phyloP scores from a whole-genome alignment of 371 early-diverging fungal genomes.

The Syncephalis plumigaleata region DNA sequence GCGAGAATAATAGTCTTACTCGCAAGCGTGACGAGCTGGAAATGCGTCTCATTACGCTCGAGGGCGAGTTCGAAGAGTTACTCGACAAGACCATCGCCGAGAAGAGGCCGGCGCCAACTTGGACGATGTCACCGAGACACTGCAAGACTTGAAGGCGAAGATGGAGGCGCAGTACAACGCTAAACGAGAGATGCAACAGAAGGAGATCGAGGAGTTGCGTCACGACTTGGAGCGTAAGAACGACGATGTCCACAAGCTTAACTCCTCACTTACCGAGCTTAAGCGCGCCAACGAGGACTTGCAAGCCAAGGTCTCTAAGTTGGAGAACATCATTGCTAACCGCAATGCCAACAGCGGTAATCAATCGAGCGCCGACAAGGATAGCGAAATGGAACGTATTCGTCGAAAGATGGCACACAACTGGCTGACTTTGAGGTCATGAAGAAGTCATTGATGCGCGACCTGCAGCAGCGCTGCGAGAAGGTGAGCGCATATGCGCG shows the following conservation, averaged over 20 bases:
- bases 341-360: slow-evolving; percentile 6
- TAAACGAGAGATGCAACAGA: slow-evolving; percentile 57
- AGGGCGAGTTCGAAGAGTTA: slow-evolving; percentile 82
- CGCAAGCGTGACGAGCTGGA: slow-evolving; percentile 59
- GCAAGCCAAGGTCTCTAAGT: too few species aligned
- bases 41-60: slow-evolving; percentile 42
- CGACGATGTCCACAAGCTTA: slow-evolving; percentile 48
- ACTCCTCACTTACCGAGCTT: slow-evolving; percentile 29
- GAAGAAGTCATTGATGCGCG: slow-evolving; percentile 92
- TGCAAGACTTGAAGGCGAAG: slow-evolving; percentile 63
- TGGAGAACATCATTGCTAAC: too few species aligned
- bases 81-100: slow-evolving; percentile 87
- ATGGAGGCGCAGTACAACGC: slow-evolving; percentile 67
- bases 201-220: slow-evolving; percentile 60
- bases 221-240: slow-evolving; percentile 43
- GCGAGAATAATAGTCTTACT: slow-evolving; percentile 39
- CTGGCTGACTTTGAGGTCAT: slow-evolving; percentile 86
- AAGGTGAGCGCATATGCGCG: too few species aligned
- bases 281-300: slow-evolving; percentile 48
- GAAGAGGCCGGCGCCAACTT: slow-evolving; percentile 59
- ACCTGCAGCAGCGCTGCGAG: slow-evolving; percentile 89
- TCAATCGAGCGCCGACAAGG: slow-evolving; percentile 29
- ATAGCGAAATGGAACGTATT: slow-evolving; percentile 69
- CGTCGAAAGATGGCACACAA: slow-evolving; percentile 84
- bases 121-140: slow-evolving; percentile 47